A percentile compares a stretch with the other conserved stretches of the same genome.
These are phyloP conservation scores for Pseudogymnoascus sp. DNA, from an alignment of 2,329 filamentous ascomycete genomes.

Conservation along the genomic window DNA sequence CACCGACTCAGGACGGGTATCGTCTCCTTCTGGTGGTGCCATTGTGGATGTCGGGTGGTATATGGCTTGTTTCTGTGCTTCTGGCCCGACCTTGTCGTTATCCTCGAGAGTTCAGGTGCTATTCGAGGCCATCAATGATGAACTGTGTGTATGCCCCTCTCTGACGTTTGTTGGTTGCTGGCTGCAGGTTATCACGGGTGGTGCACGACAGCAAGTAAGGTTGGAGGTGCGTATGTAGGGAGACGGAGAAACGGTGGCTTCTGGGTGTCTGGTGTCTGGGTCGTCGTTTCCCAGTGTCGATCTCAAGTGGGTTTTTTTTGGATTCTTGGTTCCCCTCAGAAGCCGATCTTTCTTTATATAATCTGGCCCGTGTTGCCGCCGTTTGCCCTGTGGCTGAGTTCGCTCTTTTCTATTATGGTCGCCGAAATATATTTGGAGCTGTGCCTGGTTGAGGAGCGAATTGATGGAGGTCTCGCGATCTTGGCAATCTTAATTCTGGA, in stretches of 20 bases:
- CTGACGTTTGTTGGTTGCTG: conserved; percentile 1
- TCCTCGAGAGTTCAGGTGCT: conserved; percentile 13
- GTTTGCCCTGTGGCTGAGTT: not conserved
- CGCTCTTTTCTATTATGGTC: not conserved
- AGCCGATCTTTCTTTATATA: conserved; percentile 1
- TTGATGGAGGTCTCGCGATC: conserved; percentile 1
- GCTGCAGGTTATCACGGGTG: not conserved
- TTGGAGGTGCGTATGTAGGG: conserved; percentile 4
- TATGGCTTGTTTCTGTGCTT: not conserved
- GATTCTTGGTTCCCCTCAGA: not conserved
- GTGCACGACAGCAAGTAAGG: conserved; percentile 1
- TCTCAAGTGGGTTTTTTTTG: not conserved
- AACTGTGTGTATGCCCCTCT: not conserved
- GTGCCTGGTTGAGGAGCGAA: not conserved
- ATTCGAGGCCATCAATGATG: conserved; percentile 14
- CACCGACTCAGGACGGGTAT: not conserved
- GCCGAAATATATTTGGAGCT: conserved; percentile 5
- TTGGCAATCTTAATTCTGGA: conserved; percentile 9
- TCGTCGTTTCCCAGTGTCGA: not conserved
- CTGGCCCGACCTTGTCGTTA: conserved; percentile 7
- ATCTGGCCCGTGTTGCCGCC: not conserved
- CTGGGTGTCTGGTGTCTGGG: not conserved
- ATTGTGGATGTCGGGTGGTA: conserved; percentile 2
- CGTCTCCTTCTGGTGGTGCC: not conserved
- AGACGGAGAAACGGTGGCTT: conserved; percentile 7